Evolutionary conservation across 75 land plant genomes (phyloP).

Genomic region (Azolla pinnata): DNA sequence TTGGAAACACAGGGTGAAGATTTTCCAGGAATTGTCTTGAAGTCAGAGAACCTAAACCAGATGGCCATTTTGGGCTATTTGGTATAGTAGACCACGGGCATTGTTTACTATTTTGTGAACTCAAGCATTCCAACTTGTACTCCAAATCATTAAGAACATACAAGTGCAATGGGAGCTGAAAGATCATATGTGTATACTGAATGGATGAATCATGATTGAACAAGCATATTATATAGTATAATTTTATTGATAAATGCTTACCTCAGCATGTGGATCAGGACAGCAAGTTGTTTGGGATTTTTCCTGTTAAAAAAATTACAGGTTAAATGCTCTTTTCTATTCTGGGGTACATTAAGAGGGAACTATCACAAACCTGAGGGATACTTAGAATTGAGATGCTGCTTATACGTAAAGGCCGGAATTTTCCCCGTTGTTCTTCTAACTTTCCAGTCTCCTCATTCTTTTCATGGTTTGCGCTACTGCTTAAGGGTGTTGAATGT

Average conservation of each 20-base stretch:
- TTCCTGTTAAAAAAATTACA: background rate
- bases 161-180: constrained; percentile 58
- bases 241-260: constrained; percentile 12
- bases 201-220: background rate
- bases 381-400: constrained; percentile 39
- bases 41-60: constrained; percentile 32
- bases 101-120: constrained; percentile 29
- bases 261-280: constrained; percentile 67
- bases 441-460: constrained; percentile 1
- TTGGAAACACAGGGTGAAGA: constrained; percentile 37
- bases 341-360: too few relatives aligned
- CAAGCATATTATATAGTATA: background rate
- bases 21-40: constrained; percentile 34
- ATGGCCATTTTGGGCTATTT: constrained; percentile 19
- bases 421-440: constrained; percentile 58
- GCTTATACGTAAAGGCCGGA: constrained; percentile 49
- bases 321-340: too few relatives aligned
- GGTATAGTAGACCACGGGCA: constrained; percentile 15
- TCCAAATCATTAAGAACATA: constrained; percentile 66
- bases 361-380: constrained; percentile 40
- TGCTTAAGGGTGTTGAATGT: background rate
- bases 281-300: constrained; percentile 43
- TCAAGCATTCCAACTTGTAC: constrained; percentile 46
- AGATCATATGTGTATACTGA: too few relatives aligned
- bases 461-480: background rate